Evolutionary conservation across 768 basidiomycete species (phyloP), one percentile per base, ranked within the genome.

Genomic region (Serendipita sp.): DNA sequence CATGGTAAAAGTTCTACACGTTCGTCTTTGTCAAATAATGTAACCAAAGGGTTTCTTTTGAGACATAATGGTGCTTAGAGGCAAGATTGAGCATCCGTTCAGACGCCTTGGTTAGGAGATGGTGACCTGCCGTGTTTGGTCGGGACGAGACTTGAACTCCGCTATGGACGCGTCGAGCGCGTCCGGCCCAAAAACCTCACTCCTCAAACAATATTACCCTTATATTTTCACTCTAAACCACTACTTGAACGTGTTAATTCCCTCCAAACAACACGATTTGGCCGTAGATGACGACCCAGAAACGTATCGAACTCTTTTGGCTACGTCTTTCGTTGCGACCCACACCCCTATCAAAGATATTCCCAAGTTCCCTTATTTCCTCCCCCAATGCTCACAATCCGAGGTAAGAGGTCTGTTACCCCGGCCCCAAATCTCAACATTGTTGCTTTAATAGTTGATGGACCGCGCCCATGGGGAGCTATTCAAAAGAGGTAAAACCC

Each of bases 381-480:
- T 8, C 10, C 28, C 56, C 10, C 30, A 32, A 60, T 60, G 56
- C n/a, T 60, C 56, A 30, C 56, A 60, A 60, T 34, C 28, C 18
- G 56, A 60, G 56, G 56, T 38, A 11, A 54, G 34, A 10, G 18
- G 18, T 8, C 48, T 51, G 18, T 7, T 32, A n/a, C 2, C n/a
- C n/a, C 30, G n/a, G n/a, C n/a, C 13, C 56, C 10, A 36, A 18
- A 30, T 4, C 56, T 60, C 36, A 38, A 56, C 44, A 5, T 35
- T 63, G 28, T 52, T 8, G 5, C 38, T 23, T 23, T 1, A 2
- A 41, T 41, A 67, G 66, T 35, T 67, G 15, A 65, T 67, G 51
- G 52, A 52, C n/a, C 65, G 65, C 23, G 66, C 44, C 3, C 66
- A 67, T 45, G 45, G 30, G 23, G 65, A 65, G 58, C 35, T 67